Evolutionary conservation across 1,284 basidiomycete genomes (phyloP), one percentile per base, ranked within the genome.

Genomic region (Melampsora allii-populina): DNA sequence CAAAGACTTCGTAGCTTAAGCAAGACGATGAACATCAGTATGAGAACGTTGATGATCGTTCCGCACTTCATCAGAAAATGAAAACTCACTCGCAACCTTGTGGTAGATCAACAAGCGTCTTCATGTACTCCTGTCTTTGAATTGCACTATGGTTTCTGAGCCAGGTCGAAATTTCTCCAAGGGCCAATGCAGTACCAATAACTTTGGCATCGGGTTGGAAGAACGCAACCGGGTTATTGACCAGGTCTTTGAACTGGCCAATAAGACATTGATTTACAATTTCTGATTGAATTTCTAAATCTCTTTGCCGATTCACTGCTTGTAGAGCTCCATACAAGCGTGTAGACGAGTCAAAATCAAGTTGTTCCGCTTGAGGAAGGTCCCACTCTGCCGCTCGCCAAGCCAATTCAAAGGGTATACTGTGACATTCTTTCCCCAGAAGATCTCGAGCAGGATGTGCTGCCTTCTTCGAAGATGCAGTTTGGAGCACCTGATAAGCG

Each of bases 391-490:
- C 24, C 45, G 53, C 71, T 2, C 81, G 81, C 10, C 82, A 77
- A 17, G 83, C 83, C 4, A 67, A 67, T n/a, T 77, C 76, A 66
- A 91, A 86, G 0, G 94, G 63, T 59, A 73, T 24, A 12, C 48
- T 66, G 39, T 59, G 92, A 12, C 96, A 83, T 80, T 98, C 93
- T 92, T 48, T 92, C 86, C 94, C 94, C 96, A 5, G 90, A 93
- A 0, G 94, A 83, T 58, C 88, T 86, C 81, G 92, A 17, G 50
- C 14, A 14, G n/a, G n/a, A 92, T 46, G 85, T 87, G 81, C 91
- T 85, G 17, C 83, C 82, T 10, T 86, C 85, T 2, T 85, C 82
- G 12, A 78, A 77, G 3, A 79, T 76, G n/a, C 81, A 80, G 27
- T 74, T n/a, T 24, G 74, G 39, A 67, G 17, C 66, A 69, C 63